Evolutionary conservation across 192 early-diverging fungal species (phyloP).

Genomic region (Backusella morwellensis): DNA sequence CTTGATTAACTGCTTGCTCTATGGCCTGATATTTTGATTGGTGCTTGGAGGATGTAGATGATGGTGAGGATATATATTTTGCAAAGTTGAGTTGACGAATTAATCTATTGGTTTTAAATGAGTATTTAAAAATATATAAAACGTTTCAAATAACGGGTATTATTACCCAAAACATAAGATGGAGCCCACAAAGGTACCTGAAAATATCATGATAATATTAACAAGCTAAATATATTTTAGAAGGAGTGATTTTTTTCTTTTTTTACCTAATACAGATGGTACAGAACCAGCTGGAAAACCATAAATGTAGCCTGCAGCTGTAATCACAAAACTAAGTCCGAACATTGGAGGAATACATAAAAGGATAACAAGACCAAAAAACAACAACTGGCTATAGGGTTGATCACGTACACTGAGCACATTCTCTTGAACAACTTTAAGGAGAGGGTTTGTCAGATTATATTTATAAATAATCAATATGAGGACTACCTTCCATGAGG

Average conservation of each 20-base stretch:
- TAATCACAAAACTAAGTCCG: conserved; percentile 41
- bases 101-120: neutral
- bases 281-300: conserved; percentile 46
- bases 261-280: conserved; percentile 38
- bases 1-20: conserved; percentile 28
- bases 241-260: neutral
- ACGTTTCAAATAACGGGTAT: neutral
- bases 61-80: conserved; percentile 8
- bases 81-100: conserved; percentile 18
- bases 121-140: neutral
- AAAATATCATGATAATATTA: neutral
- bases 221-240: neutral
- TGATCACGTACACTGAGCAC: conserved; percentile 14
- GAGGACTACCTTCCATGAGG: neutral
- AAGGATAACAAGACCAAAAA: conserved; percentile 22
- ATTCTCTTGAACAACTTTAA: conserved; percentile 12
- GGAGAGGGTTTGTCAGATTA: neutral
- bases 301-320: conserved; percentile 48
- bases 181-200: conserved; percentile 21
- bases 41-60: neutral
- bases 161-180: neutral
- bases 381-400: conserved; percentile 20
- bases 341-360: conserved; percentile 49
- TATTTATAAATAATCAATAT: neutral
- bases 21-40: conserved; percentile 21